Percentiles rank a stretch among this genome's conserved stretches.
Evolutionary conservation across 2,329 filamentous ascomycete genomes (phyloP).

Genomic region (Pleomassaria siparia): DNA sequence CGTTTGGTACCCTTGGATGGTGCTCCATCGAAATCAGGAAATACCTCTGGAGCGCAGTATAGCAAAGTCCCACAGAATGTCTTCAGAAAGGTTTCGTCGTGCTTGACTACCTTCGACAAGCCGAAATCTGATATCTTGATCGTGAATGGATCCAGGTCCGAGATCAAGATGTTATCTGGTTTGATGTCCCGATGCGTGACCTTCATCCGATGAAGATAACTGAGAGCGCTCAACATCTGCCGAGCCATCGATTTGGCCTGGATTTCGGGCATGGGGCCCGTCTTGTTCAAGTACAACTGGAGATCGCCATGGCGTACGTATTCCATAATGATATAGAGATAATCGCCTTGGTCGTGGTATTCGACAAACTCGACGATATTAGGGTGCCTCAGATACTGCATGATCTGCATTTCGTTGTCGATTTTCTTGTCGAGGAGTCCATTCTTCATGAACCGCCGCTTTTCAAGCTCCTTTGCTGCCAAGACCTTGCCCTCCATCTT

Average conservation of each 20-base stretch:
- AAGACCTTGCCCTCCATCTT: slow-evolving; percentile 81
- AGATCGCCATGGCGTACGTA: slow-evolving; percentile 82
- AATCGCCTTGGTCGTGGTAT: slow-evolving; percentile 76
- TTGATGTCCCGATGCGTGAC: slow-evolving; percentile 99
- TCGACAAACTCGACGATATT: slow-evolving; percentile 94
- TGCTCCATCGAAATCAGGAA: slow-evolving; percentile 74
- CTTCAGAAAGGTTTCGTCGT: slow-evolving; percentile 86
- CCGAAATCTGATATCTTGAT: slow-evolving; percentile 97
- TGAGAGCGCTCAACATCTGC: slow-evolving; percentile 79
- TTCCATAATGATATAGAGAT: slow-evolving; percentile 97
- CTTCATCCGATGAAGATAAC: slow-evolving; percentile 81
- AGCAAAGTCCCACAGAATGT: slow-evolving; percentile 96
- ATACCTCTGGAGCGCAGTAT: slow-evolving; percentile 96
- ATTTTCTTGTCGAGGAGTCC: slow-evolving; percentile 87
- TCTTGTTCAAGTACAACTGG: slow-evolving; percentile 66
- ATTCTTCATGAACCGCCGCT: slow-evolving; percentile 90
- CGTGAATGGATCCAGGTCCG: slow-evolving; percentile 68
- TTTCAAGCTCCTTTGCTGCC: slow-evolving; percentile 93
- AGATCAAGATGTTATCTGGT: slow-evolving; percentile 93
- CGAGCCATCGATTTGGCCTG: slow-evolving; percentile 70
- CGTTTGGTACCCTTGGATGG: slow-evolving; percentile 65
- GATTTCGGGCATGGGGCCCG: slow-evolving; percentile 65
- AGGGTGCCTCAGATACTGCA: slow-evolving; percentile 78
- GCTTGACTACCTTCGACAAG: slow-evolving; percentile 89
- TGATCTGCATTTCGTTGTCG: slow-evolving; percentile 96